Base-by-base conservation (phyloP, 345 rosid species). In the Syzygium aromaticum region DNA sequence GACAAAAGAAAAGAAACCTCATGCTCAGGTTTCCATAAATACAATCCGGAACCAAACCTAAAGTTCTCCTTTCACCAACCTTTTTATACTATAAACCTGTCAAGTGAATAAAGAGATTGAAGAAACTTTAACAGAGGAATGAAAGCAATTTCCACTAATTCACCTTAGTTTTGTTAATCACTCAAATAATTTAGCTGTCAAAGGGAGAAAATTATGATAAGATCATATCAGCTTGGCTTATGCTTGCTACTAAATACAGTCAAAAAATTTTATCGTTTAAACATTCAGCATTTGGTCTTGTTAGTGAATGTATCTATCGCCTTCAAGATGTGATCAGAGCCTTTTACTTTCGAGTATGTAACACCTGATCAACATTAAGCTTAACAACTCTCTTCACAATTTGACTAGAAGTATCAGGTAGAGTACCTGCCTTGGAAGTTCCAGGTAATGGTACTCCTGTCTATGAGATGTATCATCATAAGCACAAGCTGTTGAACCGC, bases 371-470 rank as follows among this genome's bases (percentile, higher is more conserved):
- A 16, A 67, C 23, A 21, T 16, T 30, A 67, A 30, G 78, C 43
- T 30, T 30, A 67, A 67, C 38, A 67, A 30, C 51, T 82, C 43
- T 67, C 88, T 54, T 80, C 61, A 53, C n/a, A 52, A 54, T 27
- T 54, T 87, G 46, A 67, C 43, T 63, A 64, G 52, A 64, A 87
- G 87, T 33, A 33, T 73, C 49, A 73, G 49, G 80, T 57, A 85
- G 57, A 87, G 86, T 93, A 95, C 98, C 98, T 94, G 94, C 94
- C 94, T 92, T 87, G 40, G 87, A 86, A 87, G 88, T 85, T 87
- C 90, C 88, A 67, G 90, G 14, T 28, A 87, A 51, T 86, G 94
- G 84, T 57, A 88, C 90, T 86, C 51, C 90, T 90, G 88, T 91
- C 67, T 90, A 90, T 13, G 87, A 86, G 85, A 88, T n/a, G 80